A percentile compares a stretch with the other conserved stretches of the same genome.
phyloP scores from a whole-genome alignment of 768 basidiomycete species.

The Collybia sp. region DNA sequence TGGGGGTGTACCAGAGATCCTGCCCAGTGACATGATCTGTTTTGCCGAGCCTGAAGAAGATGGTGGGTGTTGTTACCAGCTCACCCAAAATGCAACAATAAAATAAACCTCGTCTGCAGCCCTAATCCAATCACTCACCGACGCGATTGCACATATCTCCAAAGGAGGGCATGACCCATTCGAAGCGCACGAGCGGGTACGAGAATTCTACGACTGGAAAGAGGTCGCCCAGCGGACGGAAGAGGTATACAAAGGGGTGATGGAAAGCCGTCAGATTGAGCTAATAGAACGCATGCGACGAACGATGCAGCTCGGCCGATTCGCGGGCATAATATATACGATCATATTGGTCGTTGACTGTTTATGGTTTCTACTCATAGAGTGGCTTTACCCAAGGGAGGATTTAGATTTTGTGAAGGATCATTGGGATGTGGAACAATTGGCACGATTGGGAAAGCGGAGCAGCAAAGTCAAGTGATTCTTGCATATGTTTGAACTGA shows the following conservation, averaged over 20 bases:
- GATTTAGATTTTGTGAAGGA: conserved; percentile 69
- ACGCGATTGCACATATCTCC: conserved; percentile 70
- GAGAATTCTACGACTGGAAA: conserved; percentile 84
- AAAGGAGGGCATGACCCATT: conserved; percentile 70
- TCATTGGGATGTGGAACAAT: conserved; percentile 44
- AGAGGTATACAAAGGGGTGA: conserved; percentile 68
- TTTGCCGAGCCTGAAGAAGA: conserved; percentile 94
- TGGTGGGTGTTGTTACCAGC: conserved; percentile 41
- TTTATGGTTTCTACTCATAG: conserved; percentile 79
- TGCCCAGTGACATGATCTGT: conserved; percentile 92
- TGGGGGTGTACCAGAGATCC: conserved; percentile 92
- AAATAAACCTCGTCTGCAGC: too few relatives aligned
- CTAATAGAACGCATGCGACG: conserved; percentile 75
- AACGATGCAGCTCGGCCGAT: conserved; percentile 73
- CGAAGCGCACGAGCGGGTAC: conserved; percentile 71
- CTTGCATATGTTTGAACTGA: too few relatives aligned
- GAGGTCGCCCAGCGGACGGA: conserved; percentile 80
- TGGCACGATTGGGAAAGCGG: too few relatives aligned
- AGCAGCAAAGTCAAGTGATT: too few relatives aligned
- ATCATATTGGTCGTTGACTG: conserved; percentile 88
- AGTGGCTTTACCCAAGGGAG: conserved; percentile 78
- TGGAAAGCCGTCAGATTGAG: conserved; percentile 57
- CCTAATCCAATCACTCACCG: conserved; percentile 65
- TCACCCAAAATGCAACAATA: too few relatives aligned
- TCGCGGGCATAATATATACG: conserved; percentile 84